Evolutionary conservation across 2,329 filamentous ascomycete genomes (phyloP), one percentile per base, ranked within the genome.

Genomic region (Fusarium scirpi): DNA sequence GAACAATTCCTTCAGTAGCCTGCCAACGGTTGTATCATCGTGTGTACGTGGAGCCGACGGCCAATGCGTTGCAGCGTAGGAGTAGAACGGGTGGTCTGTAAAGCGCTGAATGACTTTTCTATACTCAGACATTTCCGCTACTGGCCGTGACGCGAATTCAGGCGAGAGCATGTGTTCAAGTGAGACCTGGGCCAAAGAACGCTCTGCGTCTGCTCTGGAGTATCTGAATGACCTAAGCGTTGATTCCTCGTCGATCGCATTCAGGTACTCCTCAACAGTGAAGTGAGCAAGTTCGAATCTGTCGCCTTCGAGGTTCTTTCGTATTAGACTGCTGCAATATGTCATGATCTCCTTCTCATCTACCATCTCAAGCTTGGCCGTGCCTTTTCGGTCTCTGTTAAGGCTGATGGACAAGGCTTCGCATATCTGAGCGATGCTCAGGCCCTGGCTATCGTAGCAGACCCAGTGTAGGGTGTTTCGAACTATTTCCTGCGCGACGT

Each of bases 181-280:
- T 11, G 40, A 43, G 1, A 43, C 12, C 8, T 20, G 13, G 7
- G 40, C 3, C 7, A 43, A 3, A 8, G 40, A 43, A 0, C 40
- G 20, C 2, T 20, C 40, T 0, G 40, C 20, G 1, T 43, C 40
- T 20, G 12, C 7, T 16, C 6, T 15, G 0, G 40, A 43, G 40
- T 43, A 43, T 9, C 10, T 43, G 20, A 43, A 43, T 6, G 13
- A 22, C 2, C 12, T 10, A 3, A 43, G 40, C 1, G 5, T 3
- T 9, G 40, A 43, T 11, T 43, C 40, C 4, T 43, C n/a, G 8
- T 43, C 12, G 40, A 43, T 43, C 1, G n/a, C 0, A 15, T 43
- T 20, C 2, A 46, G 7, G 24, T 46, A 46, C 24, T 46, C 44
- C 6, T 25, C 22, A 5, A 46, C 44, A 12, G 44, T 46, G 24